A percentile compares a stretch with the other conserved stretches of the same genome.
These are phyloP conservation scores for Barbarea vulgaris DNA, from an alignment of 345 rosid genomes.

Conservation along the genomic window DNA sequence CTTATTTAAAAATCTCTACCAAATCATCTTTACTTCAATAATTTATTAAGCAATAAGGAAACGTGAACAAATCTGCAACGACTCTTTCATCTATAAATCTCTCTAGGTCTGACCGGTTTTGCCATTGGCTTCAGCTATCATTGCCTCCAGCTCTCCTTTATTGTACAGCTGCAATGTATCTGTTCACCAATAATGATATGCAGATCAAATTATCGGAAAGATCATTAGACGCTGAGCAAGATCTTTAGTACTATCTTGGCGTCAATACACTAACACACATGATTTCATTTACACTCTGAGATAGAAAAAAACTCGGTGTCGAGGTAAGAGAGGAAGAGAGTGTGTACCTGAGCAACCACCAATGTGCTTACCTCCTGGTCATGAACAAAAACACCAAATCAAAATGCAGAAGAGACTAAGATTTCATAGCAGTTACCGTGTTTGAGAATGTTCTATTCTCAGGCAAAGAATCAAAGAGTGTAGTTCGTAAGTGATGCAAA, in stretches of 20 bases:
- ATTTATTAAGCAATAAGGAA: background rate
- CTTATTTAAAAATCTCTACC: background rate
- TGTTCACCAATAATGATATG: slow-evolving; percentile 44
- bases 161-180: slow-evolving; percentile 72
- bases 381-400: too few relatives aligned
- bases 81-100: background rate
- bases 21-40: slow-evolving; percentile 1
- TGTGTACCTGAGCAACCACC: slow-evolving; percentile 96
- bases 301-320: background rate
- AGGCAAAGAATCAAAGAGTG: background rate
- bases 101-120: slow-evolving; percentile 25
- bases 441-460: background rate
- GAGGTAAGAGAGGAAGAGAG: slow-evolving; percentile 10
- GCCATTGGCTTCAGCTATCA: slow-evolving; percentile 63
- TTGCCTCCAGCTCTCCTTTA: slow-evolving; percentile 73
- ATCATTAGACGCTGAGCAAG: background rate
- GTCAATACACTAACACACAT: background rate
- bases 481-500: background rate
- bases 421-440: background rate
- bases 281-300: background rate
- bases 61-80: slow-evolving; percentile 23
- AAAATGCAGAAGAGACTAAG: too few relatives aligned
- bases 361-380: slow-evolving; percentile 85
- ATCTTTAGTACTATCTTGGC: slow-evolving; percentile 1
- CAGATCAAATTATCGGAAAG: slow-evolving; percentile 17